These are phyloP conservation scores for Phaeotremella skinneri DNA, from an alignment of 768 basidiomycete species.

Conservation along the genomic window DNA sequence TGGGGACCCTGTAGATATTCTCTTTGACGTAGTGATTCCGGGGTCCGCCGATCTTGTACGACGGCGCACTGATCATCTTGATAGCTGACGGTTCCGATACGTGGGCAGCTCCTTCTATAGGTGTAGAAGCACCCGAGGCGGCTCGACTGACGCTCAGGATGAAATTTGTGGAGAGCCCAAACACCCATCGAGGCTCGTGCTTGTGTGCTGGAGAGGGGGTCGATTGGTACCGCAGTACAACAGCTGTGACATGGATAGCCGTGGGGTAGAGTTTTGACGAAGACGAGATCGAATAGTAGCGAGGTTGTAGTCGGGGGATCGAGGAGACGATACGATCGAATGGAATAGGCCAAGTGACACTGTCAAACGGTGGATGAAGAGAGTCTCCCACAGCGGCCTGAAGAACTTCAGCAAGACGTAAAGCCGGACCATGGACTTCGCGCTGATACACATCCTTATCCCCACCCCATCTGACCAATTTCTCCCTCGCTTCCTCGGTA, in stretches of 20 bases:
- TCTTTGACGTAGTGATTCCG: slow-evolving; percentile 75
- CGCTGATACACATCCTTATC: slow-evolving; percentile 82
- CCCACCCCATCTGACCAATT: slow-evolving; percentile 71
- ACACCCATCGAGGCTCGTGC: slow-evolving; percentile 63
- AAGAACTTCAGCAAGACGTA: slow-evolving; percentile 89
- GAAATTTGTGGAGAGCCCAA: slow-evolving; percentile 93
- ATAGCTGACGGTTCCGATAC: slow-evolving; percentile 52
- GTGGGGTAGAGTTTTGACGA: slow-evolving; percentile 88
- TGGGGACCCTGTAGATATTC: slow-evolving; percentile 72
- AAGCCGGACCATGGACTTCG: slow-evolving; percentile 70
- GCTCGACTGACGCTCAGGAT: slow-evolving; percentile 86
- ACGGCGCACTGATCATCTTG: slow-evolving; percentile 55
- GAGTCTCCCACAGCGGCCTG: slow-evolving; percentile 85
- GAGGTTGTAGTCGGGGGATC: slow-evolving; percentile 88
- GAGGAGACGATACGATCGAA: slow-evolving; percentile 95
- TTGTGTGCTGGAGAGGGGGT: slow-evolving; percentile 61
- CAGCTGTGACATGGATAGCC: slow-evolving; percentile 88
- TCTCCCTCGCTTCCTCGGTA: slow-evolving; percentile 68
- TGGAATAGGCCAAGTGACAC: slow-evolving; percentile 82
- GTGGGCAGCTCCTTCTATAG: slow-evolving; percentile 28
- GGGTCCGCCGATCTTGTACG: slow-evolving; percentile 86
- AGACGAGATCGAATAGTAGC: slow-evolving; percentile 98
- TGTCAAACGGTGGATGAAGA: slow-evolving; percentile 63
- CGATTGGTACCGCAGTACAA: slow-evolving; percentile 86
- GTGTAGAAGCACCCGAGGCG: slow-evolving; percentile 41